phyloP scores from a whole-genome alignment of 169 alveolate species.

The Sarcocystis neurona region DNA sequence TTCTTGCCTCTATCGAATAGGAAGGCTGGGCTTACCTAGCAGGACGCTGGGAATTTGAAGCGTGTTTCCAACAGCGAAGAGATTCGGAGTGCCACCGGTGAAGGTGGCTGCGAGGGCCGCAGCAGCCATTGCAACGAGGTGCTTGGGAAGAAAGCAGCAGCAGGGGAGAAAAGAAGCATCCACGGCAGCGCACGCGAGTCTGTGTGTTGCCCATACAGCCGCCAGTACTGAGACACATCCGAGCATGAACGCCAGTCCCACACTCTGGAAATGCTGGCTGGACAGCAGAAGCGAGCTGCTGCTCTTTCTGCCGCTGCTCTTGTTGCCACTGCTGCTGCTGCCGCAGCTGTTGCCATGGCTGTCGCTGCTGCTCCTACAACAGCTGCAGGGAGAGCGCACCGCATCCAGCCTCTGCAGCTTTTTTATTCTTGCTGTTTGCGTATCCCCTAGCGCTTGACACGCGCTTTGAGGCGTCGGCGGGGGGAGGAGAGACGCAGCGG shows the following conservation, averaged over 20 bases:
- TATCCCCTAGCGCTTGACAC: too few relatives aligned
- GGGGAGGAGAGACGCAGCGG: too few relatives aligned
- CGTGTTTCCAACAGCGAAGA: conserved; percentile 35
- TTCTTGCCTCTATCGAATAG: too few relatives aligned
- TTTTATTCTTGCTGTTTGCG: too few relatives aligned
- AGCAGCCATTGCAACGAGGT: conserved; percentile 5
- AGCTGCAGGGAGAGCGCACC: too few relatives aligned
- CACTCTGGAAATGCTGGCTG: conserved; percentile 3
- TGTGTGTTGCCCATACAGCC: not conserved
- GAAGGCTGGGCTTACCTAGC: not conserved
- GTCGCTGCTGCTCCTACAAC: too few relatives aligned
- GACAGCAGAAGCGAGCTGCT: not conserved
- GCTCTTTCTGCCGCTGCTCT: too few relatives aligned
- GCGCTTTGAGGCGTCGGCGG: too few relatives aligned
- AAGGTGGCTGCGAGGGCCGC: conserved; percentile 28
- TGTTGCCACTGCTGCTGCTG: too few relatives aligned
- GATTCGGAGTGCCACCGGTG: conserved; percentile 25
- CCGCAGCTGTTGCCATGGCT: too few relatives aligned
- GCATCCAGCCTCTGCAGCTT: too few relatives aligned
- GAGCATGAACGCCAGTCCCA: conserved; percentile 14
- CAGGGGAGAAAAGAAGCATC: not conserved
- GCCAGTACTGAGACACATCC: not conserved
- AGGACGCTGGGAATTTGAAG: not conserved
- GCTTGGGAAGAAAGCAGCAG: not conserved
- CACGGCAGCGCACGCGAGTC: not conserved